Base-by-base conservation (phyloP, 202 grass and related monocot genomes). In the Setaria viridis region DNA sequence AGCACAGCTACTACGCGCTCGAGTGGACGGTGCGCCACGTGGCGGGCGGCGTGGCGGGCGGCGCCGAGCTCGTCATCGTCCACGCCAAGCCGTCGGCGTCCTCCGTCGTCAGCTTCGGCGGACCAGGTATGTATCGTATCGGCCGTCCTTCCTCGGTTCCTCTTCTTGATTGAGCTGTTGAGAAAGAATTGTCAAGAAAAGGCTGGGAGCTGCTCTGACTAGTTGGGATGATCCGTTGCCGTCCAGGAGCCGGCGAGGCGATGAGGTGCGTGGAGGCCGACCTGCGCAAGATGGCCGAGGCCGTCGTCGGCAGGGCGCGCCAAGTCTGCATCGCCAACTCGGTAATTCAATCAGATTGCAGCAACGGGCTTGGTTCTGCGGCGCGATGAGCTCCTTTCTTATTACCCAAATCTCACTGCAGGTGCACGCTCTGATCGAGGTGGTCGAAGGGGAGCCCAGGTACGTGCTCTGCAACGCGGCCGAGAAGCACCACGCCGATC, bases 1-100 rank as follows among this genome's bases (percentile, higher is more conserved):
- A 94, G 11, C 94, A 85, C 77, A 92, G 94, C 89, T 87, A 78
- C 80, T 42, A 90, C 85, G 91, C 91, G 30, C 89, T 97, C 1
- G 94, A 94, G 84, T 97, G 94, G 94, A 67, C 85, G 10, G 79
- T 87, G 29, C 85, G 76, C 2, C 80, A 88, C 81, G 77, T 94
- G 54, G 85, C 71, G 62, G 20, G 30, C 14, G 75, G 74, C 80
- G 56, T 72, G 48, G 80, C 45, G 9, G 84, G 70, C 11, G 78
- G 50, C 35, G 79, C 59, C 72, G 88, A 92, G 70, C 94, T 97
- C 45, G 89, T 97, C 66, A 67, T 97, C 77, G 91, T 97, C 64
- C 89, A 97, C 67, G 91, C 89, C 56, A 97, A 97, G 89, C 85
- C 87, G 17, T 67, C 59, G 9, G 56, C 89, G 12, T 67, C 91